phyloP scores from a whole-genome alignment of 805 yeast genomes.

The Hanseniaspora pseudoguilliermondii region DNA sequence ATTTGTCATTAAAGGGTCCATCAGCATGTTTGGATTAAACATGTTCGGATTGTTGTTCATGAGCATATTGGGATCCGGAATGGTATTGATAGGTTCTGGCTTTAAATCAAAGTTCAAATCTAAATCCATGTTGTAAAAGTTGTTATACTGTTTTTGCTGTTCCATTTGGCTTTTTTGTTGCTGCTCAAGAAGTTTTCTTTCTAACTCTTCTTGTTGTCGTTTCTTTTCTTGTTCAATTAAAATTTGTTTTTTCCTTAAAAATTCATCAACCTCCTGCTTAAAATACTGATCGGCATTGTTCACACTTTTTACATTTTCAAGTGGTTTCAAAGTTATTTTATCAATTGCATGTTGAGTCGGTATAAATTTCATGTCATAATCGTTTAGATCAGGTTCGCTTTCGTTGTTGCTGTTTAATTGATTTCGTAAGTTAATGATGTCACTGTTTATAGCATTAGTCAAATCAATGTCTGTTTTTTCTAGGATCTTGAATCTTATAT shows the following conservation, averaged over 20 bases:
- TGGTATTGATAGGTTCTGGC: neutral
- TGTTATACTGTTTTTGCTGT: neutral
- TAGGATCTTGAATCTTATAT: neutral
- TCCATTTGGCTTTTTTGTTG: slow-evolving; percentile 12
- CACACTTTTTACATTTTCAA: neutral
- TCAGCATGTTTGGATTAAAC: neutral
- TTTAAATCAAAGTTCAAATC: slow-evolving; percentile 6
- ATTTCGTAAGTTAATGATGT: neutral
- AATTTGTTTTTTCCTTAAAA: neutral
- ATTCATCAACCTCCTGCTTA: neutral
- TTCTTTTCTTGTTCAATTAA: slow-evolving; percentile 4
- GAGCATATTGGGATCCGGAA: neutral
- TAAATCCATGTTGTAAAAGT: slow-evolving; percentile 11
- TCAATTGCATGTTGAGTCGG: neutral
- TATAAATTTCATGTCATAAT: neutral
- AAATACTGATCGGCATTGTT: neutral
- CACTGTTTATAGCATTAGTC: neutral
- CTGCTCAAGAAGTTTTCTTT: slow-evolving; percentile 11
- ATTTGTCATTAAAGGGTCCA: neutral
- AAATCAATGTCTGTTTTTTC: neutral
- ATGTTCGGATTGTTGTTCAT: neutral
- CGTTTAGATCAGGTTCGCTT: neutral
- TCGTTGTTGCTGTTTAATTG: neutral
- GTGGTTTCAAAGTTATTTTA: neutral
- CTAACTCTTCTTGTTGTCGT: slow-evolving; percentile 15